Percentiles rank a stretch among this genome's conserved stretches.
Evolutionary conservation across 2,329 filamentous ascomycete genomes (phyloP).

Genomic region (Pseudodiploospora longispora): DNA sequence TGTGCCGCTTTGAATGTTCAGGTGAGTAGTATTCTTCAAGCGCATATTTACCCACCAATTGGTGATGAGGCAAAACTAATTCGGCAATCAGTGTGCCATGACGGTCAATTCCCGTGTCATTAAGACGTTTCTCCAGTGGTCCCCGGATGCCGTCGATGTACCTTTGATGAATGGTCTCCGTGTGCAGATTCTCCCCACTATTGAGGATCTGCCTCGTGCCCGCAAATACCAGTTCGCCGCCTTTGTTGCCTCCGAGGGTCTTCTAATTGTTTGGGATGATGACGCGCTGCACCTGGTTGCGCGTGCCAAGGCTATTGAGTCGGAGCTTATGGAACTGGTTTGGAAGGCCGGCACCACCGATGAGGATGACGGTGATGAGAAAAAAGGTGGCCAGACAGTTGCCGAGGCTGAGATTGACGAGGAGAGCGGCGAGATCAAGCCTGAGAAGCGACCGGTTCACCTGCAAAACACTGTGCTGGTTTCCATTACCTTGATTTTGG

Average conservation of each 20-base stretch:
- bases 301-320: slow-evolving; percentile 64
- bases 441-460: slow-evolving; percentile 58
- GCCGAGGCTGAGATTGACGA: slow-evolving; percentile 55
- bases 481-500: slow-evolving; percentile 55
- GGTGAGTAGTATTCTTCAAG: slow-evolving; percentile 31
- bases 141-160: slow-evolving; percentile 64
- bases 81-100: slow-evolving; percentile 57
- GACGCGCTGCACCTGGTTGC: slow-evolving; percentile 63
- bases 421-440: slow-evolving; percentile 60
- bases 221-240: slow-evolving; percentile 76
- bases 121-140: slow-evolving; percentile 68
- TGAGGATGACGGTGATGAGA: slow-evolving; percentile 42
- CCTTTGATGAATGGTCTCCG: slow-evolving; percentile 69
- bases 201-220: slow-evolving; percentile 61
- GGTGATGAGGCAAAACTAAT: not conserved
- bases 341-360: slow-evolving; percentile 55
- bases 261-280: slow-evolving; percentile 77
- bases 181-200: slow-evolving; percentile 65
- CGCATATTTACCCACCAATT: too few relatives aligned
- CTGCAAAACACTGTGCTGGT: slow-evolving; percentile 64
- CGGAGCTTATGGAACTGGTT: slow-evolving; percentile 68
- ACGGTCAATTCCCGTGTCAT: slow-evolving; percentile 74
- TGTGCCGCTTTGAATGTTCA: slow-evolving; percentile 64
- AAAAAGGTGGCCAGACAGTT: slow-evolving; percentile 40
- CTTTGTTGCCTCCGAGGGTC: slow-evolving; percentile 62